These are phyloP conservation scores for Neospermospora avenae DNA, from an alignment of 2,329 filamentous ascomycete species.

Conservation along the genomic window DNA sequence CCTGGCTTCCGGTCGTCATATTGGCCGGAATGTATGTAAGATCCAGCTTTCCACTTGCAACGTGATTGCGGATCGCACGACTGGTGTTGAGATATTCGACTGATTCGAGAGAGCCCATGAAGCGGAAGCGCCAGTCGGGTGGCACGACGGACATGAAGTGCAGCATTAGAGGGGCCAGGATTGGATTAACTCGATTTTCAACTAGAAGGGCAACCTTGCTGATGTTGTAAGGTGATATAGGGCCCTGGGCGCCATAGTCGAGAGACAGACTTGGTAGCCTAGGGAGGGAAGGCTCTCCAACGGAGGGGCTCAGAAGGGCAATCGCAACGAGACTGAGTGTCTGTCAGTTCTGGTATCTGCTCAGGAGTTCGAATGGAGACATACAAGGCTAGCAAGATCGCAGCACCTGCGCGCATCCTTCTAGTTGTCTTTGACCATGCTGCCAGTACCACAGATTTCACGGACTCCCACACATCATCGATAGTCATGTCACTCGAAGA, in stretches of 20 bases:
- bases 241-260: conserved; percentile 19
- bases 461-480: conserved; percentile 31
- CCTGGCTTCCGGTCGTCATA: conserved; percentile 47
- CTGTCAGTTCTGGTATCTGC: not conserved
- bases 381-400: conserved; percentile 29
- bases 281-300: conserved; percentile 23
- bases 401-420: conserved; percentile 30
- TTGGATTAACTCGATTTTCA: conserved; percentile 48
- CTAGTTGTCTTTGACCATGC: conserved; percentile 33
- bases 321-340: conserved; percentile 24
- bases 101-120: conserved; percentile 50
- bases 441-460: conserved; percentile 20
- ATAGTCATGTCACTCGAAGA: conserved; percentile 29
- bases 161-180: conserved; percentile 51
- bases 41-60: conserved; percentile 43
- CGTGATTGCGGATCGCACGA: conserved; percentile 41
- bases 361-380: not conserved
- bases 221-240: conserved; percentile 24
- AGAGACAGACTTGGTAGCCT: conserved; percentile 25
- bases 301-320: conserved; percentile 25
- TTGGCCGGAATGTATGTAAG: conserved; percentile 50
- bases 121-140: conserved; percentile 54
- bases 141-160: conserved; percentile 56
- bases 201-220: conserved; percentile 50
- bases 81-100: conserved; percentile 45